Evolutionary conservation across 164 flowering plant species (phyloP).

Genomic region (Vitis amurensis): DNA sequence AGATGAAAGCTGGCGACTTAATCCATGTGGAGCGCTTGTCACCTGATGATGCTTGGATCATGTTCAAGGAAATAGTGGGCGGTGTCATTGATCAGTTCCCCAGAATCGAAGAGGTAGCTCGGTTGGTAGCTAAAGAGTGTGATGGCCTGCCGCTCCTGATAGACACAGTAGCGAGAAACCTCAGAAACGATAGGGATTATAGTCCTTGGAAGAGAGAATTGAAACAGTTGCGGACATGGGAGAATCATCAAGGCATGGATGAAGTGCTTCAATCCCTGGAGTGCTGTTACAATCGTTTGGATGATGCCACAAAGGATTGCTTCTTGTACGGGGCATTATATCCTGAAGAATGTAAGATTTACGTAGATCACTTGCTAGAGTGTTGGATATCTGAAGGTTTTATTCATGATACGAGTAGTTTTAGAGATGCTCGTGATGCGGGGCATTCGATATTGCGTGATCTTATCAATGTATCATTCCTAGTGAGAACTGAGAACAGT

Average conservation of each 20-base stretch:
- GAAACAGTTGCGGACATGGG: neutral
- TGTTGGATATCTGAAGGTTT: conserved; percentile 27
- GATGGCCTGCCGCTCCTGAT: conserved; percentile 18
- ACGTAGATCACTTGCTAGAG: conserved; percentile 11
- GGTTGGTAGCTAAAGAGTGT: conserved; percentile 11
- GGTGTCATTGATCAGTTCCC: neutral
- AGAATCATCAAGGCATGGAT: conserved; percentile 5
- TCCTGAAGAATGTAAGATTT: conserved; percentile 21
- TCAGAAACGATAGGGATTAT: conserved; percentile 6
- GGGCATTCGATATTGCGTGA: conserved; percentile 14
- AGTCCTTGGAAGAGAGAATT: conserved; percentile 17
- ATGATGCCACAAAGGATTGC: conserved; percentile 7
- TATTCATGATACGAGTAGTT: neutral
- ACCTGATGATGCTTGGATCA: conserved; percentile 21
- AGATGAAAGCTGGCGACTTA: conserved; percentile 8
- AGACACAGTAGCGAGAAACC: conserved; percentile 8
- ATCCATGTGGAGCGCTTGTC: conserved; percentile 13
- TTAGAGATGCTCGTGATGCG: conserved; percentile 1
- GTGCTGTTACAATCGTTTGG: conserved; percentile 16
- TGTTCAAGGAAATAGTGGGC: conserved; percentile 21
- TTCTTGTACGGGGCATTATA: conserved; percentile 24
- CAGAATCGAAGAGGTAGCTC: neutral
- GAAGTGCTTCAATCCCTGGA: conserved; percentile 12
- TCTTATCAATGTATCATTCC: conserved; percentile 14
- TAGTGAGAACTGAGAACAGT: conserved; percentile 9